phyloP scores from a whole-genome alignment of 2,329 filamentous ascomycete species.

The Fusarium devonianum region DNA sequence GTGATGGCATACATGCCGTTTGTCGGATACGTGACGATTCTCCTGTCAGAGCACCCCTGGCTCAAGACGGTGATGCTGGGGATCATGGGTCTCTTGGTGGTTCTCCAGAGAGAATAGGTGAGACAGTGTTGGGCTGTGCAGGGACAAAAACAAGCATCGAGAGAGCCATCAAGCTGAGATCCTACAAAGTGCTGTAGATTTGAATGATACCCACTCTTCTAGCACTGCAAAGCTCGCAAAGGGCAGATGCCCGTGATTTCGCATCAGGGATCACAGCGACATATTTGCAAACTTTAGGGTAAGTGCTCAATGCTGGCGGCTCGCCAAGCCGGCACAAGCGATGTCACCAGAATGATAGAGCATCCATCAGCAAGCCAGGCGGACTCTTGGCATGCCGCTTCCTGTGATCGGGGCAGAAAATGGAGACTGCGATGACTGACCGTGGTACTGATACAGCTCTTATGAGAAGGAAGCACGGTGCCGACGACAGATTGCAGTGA shows the following conservation, averaged over 20 bases:
- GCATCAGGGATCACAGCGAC: neutral
- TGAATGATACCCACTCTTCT: slow-evolving; percentile 24
- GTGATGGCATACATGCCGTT: slow-evolving; percentile 92
- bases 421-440: neutral
- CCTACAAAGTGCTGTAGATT: slow-evolving; percentile 8
- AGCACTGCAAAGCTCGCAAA: slow-evolving; percentile 6
- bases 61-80: slow-evolving; percentile 94
- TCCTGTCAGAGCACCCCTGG: slow-evolving; percentile 96
- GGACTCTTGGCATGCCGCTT: slow-evolving; percentile 1
- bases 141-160: slow-evolving; percentile 1
- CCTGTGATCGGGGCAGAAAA: no score
- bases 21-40: slow-evolving; percentile 95
- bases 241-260: slow-evolving; percentile 22
- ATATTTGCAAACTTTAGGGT: no score
- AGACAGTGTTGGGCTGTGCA: neutral
- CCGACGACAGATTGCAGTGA: neutral
- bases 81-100: slow-evolving; percentile 92
- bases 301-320: neutral
- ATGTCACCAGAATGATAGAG: slow-evolving; percentile 2
- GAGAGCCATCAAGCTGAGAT: neutral
- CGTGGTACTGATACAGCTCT: no score
- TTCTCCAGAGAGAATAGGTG: slow-evolving; percentile 83
- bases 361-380: slow-evolving; percentile 1
- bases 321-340: slow-evolving; percentile 12
- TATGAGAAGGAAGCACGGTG: no score